These are phyloP conservation scores for Termitomyces sp. DNA, from an alignment of 768 basidiomycete genomes.

Conservation along the genomic window DNA sequence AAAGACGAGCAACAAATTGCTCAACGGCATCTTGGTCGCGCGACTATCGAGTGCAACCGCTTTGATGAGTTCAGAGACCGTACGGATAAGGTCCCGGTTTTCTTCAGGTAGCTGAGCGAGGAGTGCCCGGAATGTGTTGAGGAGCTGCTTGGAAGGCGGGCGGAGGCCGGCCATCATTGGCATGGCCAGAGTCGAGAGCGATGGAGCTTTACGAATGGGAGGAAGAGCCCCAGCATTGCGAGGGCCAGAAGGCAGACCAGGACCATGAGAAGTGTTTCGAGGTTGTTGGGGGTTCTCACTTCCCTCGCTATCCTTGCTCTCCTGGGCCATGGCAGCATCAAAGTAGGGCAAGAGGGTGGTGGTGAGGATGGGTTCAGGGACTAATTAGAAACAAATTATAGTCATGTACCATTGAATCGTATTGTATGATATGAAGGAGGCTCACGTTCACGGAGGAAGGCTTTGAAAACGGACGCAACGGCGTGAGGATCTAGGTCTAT, in stretches of 20 bases:
- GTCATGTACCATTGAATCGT: background rate
- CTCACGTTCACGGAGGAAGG: slow-evolving; percentile 89
- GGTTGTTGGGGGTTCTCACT: slow-evolving; percentile 8
- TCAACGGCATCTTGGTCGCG: slow-evolving; percentile 89
- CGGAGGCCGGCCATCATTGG: slow-evolving; percentile 58
- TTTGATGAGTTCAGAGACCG: slow-evolving; percentile 75
- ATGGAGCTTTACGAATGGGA: slow-evolving; percentile 68
- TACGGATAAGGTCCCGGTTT: slow-evolving; percentile 80
- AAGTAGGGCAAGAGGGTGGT: slow-evolving; percentile 65
- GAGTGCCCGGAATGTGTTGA: slow-evolving; percentile 55
- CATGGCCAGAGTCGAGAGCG: slow-evolving; percentile 73
- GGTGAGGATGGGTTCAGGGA: slow-evolving; percentile 85
- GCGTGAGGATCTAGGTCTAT: slow-evolving; percentile 93
- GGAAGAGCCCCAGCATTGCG: slow-evolving; percentile 26
- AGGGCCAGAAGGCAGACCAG: slow-evolving; percentile 14
- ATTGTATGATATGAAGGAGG: slow-evolving; percentile 10
- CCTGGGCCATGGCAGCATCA: slow-evolving; percentile 66
- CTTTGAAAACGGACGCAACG: slow-evolving; percentile 89
- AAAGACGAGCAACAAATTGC: slow-evolving; percentile 83
- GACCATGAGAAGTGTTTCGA: slow-evolving; percentile 13
- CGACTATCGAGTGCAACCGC: slow-evolving; percentile 62
- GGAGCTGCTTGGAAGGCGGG: slow-evolving; percentile 53
- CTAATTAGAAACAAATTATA: slow-evolving; percentile 31
- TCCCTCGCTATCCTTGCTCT: slow-evolving; percentile 26
- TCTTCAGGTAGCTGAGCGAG: slow-evolving; percentile 68